These are phyloP conservation scores for Colletotrichum orbiculare DNA, from an alignment of 2,329 filamentous ascomycete genomes.

Conservation along the genomic window DNA sequence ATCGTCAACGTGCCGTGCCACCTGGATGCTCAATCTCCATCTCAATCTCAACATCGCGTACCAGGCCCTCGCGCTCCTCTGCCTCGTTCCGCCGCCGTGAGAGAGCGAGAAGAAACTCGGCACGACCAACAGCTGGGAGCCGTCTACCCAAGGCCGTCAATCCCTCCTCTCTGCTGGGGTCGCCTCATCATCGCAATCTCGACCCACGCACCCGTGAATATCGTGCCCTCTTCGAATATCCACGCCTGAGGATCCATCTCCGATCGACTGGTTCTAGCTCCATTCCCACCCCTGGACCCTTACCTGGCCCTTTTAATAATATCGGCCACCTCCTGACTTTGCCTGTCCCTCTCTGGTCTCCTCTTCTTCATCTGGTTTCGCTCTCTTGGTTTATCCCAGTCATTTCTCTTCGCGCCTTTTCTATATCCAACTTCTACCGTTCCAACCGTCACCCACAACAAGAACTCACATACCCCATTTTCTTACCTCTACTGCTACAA, in stretches of 20 bases:
- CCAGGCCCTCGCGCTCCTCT: constrained; percentile 7
- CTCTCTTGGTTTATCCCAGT: constrained; percentile 38
- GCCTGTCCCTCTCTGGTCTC: constrained; percentile 41
- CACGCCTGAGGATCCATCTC: constrained; percentile 38
- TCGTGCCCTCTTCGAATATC: constrained; percentile 30
- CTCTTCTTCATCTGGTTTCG: constrained; percentile 39
- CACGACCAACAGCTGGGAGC: constrained; percentile 23
- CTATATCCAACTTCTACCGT: constrained; percentile 34
- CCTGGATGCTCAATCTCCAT: constrained; percentile 20
- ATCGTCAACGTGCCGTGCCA: not conserved
- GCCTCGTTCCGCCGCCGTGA: not conserved
- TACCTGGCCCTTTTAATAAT: constrained; percentile 41
- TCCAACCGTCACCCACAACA: constrained; percentile 29
- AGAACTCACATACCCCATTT: constrained; percentile 18
- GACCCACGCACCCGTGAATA: constrained; percentile 34
- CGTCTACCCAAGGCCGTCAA: constrained; percentile 20
- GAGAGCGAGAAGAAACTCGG: constrained; percentile 2
- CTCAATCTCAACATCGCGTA: constrained; percentile 9
- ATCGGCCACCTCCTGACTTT: constrained; percentile 41
- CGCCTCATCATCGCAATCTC: constrained; percentile 36
- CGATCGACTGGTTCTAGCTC: constrained; percentile 40
- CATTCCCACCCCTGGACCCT: constrained; percentile 37
- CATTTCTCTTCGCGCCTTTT: constrained; percentile 28
- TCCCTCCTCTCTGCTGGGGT: constrained; percentile 28
- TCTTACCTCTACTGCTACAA: constrained; percentile 24